phyloP scores from a whole-genome alignment of 495 filamentous ascomycete genomes.

The Talaromyces ruber region DNA sequence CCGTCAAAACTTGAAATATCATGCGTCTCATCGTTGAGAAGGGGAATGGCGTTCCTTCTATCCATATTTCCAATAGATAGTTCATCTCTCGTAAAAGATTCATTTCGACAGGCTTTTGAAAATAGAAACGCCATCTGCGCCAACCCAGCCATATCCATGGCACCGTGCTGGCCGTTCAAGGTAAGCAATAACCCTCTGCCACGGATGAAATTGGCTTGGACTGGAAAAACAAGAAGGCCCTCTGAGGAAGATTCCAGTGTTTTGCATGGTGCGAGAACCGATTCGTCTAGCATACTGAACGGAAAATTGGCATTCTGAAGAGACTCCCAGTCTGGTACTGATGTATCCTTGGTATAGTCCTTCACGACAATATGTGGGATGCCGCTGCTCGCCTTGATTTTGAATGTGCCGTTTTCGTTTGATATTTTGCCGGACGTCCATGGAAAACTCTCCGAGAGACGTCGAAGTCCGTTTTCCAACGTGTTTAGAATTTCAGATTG shows the following conservation, averaged over 20 bases:
- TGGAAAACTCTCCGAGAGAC: constrained; percentile 33
- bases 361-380: constrained; percentile 32
- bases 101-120: constrained; percentile 41
- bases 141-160: constrained; percentile 48
- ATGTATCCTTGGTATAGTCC: constrained; percentile 27
- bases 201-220: constrained; percentile 45
- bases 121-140: constrained; percentile 39
- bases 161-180: constrained; percentile 36
- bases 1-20: constrained; percentile 17
- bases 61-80: constrained; percentile 34
- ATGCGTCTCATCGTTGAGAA: constrained; percentile 27
- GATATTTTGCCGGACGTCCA: constrained; percentile 49
- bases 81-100: constrained; percentile 36
- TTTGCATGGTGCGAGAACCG: constrained; percentile 33
- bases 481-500: constrained; percentile 17
- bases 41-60: constrained; percentile 30
- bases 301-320: constrained; percentile 36
- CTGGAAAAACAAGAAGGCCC: constrained; percentile 32
- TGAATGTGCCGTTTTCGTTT: constrained; percentile 34
- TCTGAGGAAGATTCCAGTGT: constrained; percentile 25
- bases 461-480: constrained; percentile 26
- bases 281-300: constrained; percentile 45
- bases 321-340: constrained; percentile 28
- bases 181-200: constrained; percentile 41
- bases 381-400: constrained; percentile 24